Evolutionary conservation across 2,329 filamentous ascomycete genomes (phyloP), one percentile per base, ranked within the genome.

Genomic region (Trichoderma hamatum): DNA sequence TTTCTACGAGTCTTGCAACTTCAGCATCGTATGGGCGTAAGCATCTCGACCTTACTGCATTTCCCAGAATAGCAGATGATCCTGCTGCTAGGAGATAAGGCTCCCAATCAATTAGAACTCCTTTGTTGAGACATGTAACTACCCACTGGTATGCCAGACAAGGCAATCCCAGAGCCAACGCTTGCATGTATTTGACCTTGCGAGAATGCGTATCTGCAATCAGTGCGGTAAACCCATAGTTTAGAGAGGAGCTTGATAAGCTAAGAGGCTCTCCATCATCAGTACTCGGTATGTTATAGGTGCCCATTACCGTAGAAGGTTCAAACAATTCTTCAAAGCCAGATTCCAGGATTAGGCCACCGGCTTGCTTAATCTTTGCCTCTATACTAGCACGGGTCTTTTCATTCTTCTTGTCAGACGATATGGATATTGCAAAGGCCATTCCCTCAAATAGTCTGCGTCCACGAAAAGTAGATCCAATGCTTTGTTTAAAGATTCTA

Each of bases 121-220:
- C 82, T 36, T 87, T 87, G 1, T 84, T 79, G 3, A 95, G 78
- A 71, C 92, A 97, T 61, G 91, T 86, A 30, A 87, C 84, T 59
- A 97, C 83, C 95, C 96, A 99, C 67, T 90, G 89, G 6, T 89
- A 86, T 6, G 93, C 91, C 1, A 99, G 84, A 75, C 94, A 97
- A 0, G 96, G 96, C 0, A 99, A 81, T 0, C 93, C 93, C 0
- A 99, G 86, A 0, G 96, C 94, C 2, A 99, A 86, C 0, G 96
- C 96, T 80, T 98, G 94, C 85, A 98, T 92, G 78, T 96, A 97
- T 77, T 98, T 99, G 61, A 90, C 88, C 71, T 93, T 94, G 58
- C 95, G 89, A 7, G 92, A 96, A 77, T 97, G 92, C 5, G 88
- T 87, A 75, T 98, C 93, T 0, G 94, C 91, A 70, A 99, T 92